Evolutionary conservation across 2,329 filamentous ascomycete genomes (phyloP), one percentile per base, ranked within the genome.

Genomic region (Fonsecaea monophora): DNA sequence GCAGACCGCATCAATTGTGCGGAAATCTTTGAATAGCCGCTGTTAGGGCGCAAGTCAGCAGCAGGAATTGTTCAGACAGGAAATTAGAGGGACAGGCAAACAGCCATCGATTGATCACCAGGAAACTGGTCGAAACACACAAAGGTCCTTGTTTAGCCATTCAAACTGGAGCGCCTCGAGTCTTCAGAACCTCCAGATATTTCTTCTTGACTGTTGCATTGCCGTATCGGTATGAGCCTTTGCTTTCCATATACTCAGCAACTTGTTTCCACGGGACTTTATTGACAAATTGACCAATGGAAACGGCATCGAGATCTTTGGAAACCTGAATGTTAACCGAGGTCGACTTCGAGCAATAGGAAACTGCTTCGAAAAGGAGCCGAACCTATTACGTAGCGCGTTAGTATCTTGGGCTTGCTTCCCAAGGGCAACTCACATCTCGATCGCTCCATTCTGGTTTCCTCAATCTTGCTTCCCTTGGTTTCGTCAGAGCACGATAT

Each of bases 181-280:
- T 60, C 30, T 62, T 66, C 38, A 72, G 72, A 18, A 84, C 72
- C 74, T 87, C 82, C 15, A 79, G 75, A 83, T 85, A 89, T 77
- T 87, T 88, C 77, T 85, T 87, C 75, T 87, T 87, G 72, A 85
- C 87, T 0, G 87, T 88, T 1, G 85, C 82, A 70, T 86, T 84
- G 2, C 86, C 86, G 72, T 88, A 89, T 38, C 80, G 79, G 73
- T 89, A 89, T 2, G 82, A 83, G 7, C 85, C 86, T 2, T 85
- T 85, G 53, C 83, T 74, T 3, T 76, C 72, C 68, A 89, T 87
- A 68, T 82, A 84, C 37, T 85, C 81, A 1, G 82, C 81, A 25
- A 89, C 82, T 63, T 81, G 82, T 77, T 87, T 87, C 87, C 87
- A 89, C 0, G 84, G 83, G 1, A 88, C 78, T 73, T 84, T 86